A percentile compares a stretch with the other conserved stretches of the same genome.
Conservation (phyloP, 148 eudicot genomes). For the Rhododendron ovatum region DNA sequence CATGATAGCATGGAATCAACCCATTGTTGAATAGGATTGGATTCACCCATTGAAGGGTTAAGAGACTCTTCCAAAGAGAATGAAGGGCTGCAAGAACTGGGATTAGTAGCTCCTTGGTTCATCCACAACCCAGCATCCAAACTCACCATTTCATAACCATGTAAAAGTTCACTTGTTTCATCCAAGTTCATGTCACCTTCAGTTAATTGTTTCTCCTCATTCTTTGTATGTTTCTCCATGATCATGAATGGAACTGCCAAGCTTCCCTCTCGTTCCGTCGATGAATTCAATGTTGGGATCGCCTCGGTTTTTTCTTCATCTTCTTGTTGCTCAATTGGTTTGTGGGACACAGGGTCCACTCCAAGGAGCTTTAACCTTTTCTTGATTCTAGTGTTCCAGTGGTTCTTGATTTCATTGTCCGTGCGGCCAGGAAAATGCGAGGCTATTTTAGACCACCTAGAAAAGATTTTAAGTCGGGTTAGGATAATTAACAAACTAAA, state of each 20-base stretch:
- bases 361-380: slow-evolving; percentile 29
- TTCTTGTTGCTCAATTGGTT: slow-evolving; percentile 22
- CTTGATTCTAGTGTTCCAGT: slow-evolving; percentile 49
- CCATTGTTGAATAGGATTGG: slow-evolving; percentile 25
- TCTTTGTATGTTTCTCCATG: background rate
- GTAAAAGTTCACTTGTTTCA: slow-evolving; percentile 8
- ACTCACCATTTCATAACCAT: slow-evolving; percentile 13
- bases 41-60: slow-evolving; percentile 14
- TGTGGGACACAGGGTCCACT: slow-evolving; percentile 30
- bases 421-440: slow-evolving; percentile 49
- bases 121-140: slow-evolving; percentile 19
- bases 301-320: background rate
- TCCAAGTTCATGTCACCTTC: background rate
- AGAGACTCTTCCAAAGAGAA: slow-evolving; percentile 7
- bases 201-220: background rate
- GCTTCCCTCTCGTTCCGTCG: background rate
- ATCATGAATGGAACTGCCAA: background rate
- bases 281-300: background rate
- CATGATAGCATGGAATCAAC: slow-evolving; percentile 41
- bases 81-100: slow-evolving; percentile 18
- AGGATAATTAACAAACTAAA: background rate
- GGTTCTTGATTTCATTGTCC: slow-evolving; percentile 48
- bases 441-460: slow-evolving; percentile 49
- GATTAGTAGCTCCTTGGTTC: slow-evolving; percentile 8
- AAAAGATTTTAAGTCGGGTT: background rate